Percentiles rank a stretch among this genome's conserved stretches.
Conservation (phyloP, 129 eudicot genomes). For the Flaveria brownii region DNA sequence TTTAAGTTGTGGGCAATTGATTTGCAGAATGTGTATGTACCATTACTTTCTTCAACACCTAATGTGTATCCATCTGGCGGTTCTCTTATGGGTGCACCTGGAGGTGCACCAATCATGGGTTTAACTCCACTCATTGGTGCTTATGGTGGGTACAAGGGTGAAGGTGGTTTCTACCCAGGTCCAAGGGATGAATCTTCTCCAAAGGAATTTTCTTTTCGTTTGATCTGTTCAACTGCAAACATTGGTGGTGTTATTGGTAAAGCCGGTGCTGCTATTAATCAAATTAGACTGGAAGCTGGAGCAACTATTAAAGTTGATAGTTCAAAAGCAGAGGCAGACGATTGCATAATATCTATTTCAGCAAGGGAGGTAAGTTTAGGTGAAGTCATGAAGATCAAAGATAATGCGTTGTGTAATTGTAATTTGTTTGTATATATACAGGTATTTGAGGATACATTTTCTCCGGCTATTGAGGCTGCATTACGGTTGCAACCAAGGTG, state of each 20-base stretch:
- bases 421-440: constrained; percentile 36
- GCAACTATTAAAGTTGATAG: constrained; percentile 86
- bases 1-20: too few species aligned
- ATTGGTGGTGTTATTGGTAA: constrained; percentile 97
- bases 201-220: constrained; percentile 78
- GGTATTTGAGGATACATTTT: constrained; percentile 79
- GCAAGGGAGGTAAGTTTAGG: constrained; percentile 65
- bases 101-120: constrained; percentile 74
- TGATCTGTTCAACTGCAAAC: constrained; percentile 84
- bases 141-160: constrained; percentile 93
- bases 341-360: constrained; percentile 77
- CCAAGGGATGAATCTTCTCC: constrained; percentile 64
- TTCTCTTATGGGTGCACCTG: constrained; percentile 59
- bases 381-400: background rate
- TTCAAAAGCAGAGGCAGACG: constrained; percentile 78
- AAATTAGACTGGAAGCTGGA: constrained; percentile 88
- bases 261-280: constrained; percentile 85
- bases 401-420: background rate
- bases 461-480: constrained; percentile 92
- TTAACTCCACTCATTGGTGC: constrained; percentile 62
- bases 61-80: constrained; percentile 57
- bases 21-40: too few species aligned
- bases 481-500: constrained; percentile 91
- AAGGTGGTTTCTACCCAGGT: constrained; percentile 65
- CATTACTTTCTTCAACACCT: constrained; percentile 62